Base-by-base conservation (phyloP, 257 asterid genomes). In the Solanum medicagineum region DNA sequence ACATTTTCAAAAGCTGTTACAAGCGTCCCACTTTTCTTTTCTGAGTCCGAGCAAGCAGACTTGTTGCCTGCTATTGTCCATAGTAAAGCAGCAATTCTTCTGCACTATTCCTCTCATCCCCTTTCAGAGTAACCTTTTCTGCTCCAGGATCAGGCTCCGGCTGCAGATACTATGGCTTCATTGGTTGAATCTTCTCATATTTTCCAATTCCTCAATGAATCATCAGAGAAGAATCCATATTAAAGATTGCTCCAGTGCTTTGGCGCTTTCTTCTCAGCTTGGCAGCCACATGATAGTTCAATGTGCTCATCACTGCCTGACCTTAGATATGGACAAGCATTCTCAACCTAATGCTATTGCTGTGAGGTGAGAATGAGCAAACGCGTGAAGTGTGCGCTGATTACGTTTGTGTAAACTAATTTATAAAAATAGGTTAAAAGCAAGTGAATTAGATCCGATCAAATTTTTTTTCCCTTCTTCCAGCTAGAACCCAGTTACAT, bases 51-150 rank as follows among this genome's bases (percentile, higher is more conserved):
- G 93, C 95, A 17, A 95, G 97, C 89, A 94, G 91, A 74, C 90
- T 73, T 80, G 95, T 93, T 8, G 93, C 99, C 85, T 92, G 98
- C 84, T 92, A 95, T 89, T 95, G 93, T 12, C 98, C 98, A 70
- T 92, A 95, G 85, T 95, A 98, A 80, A 96, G 95, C 99, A 26
- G 95, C 99, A 98, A 96, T 63, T 95, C 95, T 84, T 96, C 98
- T 26, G 92, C 79, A 24, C 40, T 94, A 81, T 91, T 96, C 92
- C 90, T 94, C 87, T 85, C 95, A 10, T 91, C 98, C 68, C 75
- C 87, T 59, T 98, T 92, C 45, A 94, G 89, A 81, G 81, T 84
- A 84, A 94, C 91, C 29, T 92, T 95, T 84, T 92, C 98, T 69
- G 91, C 88, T 54, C 91, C 95, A 29, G 91, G 90, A 19, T 92